Evolutionary conservation across 2,329 filamentous ascomycete species (phyloP).

Genomic region (Fusarium cyanostomum): DNA sequence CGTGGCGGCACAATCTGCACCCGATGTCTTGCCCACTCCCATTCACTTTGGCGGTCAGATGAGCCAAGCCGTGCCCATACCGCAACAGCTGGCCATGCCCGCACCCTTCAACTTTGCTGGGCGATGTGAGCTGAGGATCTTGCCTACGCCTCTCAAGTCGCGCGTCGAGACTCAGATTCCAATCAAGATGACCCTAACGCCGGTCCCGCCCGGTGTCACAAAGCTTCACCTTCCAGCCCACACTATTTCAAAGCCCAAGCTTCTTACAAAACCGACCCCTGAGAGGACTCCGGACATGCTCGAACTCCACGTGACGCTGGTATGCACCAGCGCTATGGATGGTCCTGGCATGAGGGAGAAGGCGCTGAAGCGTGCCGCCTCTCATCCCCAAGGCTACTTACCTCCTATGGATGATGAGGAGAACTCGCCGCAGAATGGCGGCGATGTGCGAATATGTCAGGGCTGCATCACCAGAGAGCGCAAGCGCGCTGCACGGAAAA

Average conservation of each 20-base stretch:
- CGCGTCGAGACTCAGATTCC: constrained; percentile 97
- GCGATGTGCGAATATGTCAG: constrained; percentile 90
- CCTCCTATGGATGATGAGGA: constrained; percentile 65
- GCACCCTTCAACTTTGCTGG: constrained; percentile 46
- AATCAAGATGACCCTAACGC: constrained; percentile 80
- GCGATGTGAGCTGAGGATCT: constrained; percentile 63
- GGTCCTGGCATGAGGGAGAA: constrained; percentile 71
- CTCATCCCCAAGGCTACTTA: constrained; percentile 51
- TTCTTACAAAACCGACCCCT: constrained; percentile 77
- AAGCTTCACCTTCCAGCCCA: constrained; percentile 88
- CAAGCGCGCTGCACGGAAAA: constrained; percentile 91
- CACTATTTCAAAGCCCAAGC: constrained; percentile 93
- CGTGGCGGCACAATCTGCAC: constrained; percentile 34
- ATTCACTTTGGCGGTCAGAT: constrained; percentile 42
- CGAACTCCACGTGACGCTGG: constrained; percentile 81
- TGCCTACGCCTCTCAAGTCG: constrained; percentile 80
- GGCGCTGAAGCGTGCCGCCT: constrained; percentile 68
- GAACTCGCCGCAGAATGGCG: constrained; percentile 82
- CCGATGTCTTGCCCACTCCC: constrained; percentile 39
- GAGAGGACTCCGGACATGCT: constrained; percentile 76
- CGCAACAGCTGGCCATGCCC: constrained; percentile 45
- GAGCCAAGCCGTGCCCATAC: constrained; percentile 45
- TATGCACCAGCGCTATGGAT: constrained; percentile 93
- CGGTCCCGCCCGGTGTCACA: constrained; percentile 78
- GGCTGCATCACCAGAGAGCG: constrained; percentile 93